phyloP scores from a whole-genome alignment of 2,329 filamentous ascomycete species.

The Phialophora chinensis region DNA sequence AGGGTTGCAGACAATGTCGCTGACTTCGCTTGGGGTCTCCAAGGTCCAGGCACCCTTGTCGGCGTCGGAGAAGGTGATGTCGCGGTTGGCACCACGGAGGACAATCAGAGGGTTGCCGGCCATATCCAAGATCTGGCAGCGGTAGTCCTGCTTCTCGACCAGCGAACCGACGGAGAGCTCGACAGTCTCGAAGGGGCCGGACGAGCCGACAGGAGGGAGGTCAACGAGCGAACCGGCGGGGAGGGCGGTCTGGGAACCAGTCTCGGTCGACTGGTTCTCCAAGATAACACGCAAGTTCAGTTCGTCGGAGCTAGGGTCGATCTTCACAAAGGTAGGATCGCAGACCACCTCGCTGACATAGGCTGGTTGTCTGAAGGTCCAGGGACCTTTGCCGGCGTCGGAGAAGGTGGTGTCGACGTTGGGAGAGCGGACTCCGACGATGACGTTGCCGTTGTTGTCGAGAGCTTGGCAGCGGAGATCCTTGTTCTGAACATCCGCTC shows the following conservation, averaged over 20 bases:
- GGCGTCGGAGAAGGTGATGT: conserved; percentile 36
- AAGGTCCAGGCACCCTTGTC: conserved; percentile 36
- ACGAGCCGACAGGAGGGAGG: conserved; percentile 12
- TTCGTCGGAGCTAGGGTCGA: conserved; percentile 22
- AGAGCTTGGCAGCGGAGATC: conserved; percentile 36
- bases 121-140: conserved; percentile 35
- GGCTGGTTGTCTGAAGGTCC: conserved; percentile 31
- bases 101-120: conserved; percentile 30
- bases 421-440: conserved; percentile 25
- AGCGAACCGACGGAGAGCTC: conserved; percentile 29
- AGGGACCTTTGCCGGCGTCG: conserved; percentile 34
- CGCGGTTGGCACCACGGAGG: conserved; percentile 28
- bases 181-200: conserved; percentile 35
- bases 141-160: conserved; percentile 30
- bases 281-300: conserved; percentile 31
- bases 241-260: conserved; percentile 34
- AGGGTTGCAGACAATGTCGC: conserved; percentile 43
- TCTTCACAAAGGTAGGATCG: conserved; percentile 33
- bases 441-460: conserved; percentile 31
- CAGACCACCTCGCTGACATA: conserved; percentile 34
- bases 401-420: conserved; percentile 37
- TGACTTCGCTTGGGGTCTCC: conserved; percentile 46
- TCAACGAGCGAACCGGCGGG: conserved; percentile 39
- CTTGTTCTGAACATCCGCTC: conserved; percentile 27
- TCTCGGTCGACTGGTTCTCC: conserved; percentile 27